Percentiles rank a stretch among this genome's conserved stretches.
Conservation (phyloP, 306 rosid species). For the Prunus armeniaca region DNA sequence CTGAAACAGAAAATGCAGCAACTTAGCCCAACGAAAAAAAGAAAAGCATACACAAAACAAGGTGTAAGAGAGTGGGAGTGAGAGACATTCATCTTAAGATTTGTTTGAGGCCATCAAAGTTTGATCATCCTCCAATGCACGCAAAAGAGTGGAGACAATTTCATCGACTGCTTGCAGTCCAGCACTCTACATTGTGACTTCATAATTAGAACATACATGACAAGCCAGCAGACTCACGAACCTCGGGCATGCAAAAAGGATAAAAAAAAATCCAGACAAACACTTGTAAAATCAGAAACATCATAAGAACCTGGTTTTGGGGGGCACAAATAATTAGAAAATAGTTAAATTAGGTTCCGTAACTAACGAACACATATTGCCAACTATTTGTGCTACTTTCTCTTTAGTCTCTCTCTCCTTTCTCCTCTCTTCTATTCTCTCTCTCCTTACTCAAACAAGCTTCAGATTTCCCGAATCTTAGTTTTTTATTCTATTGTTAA, state of each 20-base stretch:
- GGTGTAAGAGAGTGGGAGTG: not conserved
- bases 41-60: not conserved
- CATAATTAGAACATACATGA: too few relatives aligned
- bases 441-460: too few relatives aligned
- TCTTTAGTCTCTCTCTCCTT: slow-evolving; percentile 93
- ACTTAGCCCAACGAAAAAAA: slow-evolving; percentile 21
- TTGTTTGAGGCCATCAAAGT: slow-evolving; percentile 96
- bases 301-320: slow-evolving; percentile 59
- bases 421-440: slow-evolving; percentile 18
- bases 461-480: too few relatives aligned
- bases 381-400: slow-evolving; percentile 93
- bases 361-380: slow-evolving; percentile 98
- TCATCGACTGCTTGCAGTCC: slow-evolving; percentile 55
- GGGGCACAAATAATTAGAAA: slow-evolving; percentile 29
- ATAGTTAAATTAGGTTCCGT: slow-evolving; percentile 71
- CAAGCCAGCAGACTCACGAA: slow-evolving; percentile 90
- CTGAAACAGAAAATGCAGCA: slow-evolving; percentile 33
- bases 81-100: slow-evolving; percentile 62
- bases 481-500: too few relatives aligned
- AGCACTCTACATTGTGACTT: too few relatives aligned
- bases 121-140: slow-evolving; percentile 84
- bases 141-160: slow-evolving; percentile 91
- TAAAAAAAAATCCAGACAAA: not conserved
- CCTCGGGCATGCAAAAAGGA: slow-evolving; percentile 56
- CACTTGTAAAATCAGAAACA: slow-evolving; percentile 8